Evolutionary conservation across 352 stramenopile genomes (phyloP).

Genomic region (Plasmopara viticola): DNA sequence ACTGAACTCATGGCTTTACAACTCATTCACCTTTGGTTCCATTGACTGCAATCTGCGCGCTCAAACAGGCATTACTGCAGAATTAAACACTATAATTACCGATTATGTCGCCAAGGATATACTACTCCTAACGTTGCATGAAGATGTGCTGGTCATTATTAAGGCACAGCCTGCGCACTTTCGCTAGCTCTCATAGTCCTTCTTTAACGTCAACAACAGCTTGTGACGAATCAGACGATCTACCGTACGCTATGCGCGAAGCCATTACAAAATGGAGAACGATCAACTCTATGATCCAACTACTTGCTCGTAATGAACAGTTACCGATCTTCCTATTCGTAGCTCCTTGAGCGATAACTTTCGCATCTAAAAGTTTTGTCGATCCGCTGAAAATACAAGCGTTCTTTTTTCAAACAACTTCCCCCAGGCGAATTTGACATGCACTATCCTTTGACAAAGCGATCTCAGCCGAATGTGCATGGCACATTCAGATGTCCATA

Average conservation of each 20-base stretch:
- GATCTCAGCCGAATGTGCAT: not conserved
- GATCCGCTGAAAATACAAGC: not conserved
- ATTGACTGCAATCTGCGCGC: not conserved
- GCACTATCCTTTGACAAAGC: not conserved
- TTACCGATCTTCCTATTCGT: not conserved
- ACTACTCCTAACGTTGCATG: not conserved
- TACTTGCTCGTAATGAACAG: not conserved
- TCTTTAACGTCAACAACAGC: not conserved
- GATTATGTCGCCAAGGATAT: not conserved
- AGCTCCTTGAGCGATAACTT: not conserved
- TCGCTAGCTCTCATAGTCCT: not conserved
- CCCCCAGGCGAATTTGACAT: not conserved
- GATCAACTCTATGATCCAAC: not conserved
- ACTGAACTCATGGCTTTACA: not conserved
- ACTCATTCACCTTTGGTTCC: not conserved
- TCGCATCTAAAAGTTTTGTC: not conserved
- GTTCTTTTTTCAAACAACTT: not conserved
- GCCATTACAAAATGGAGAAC: not conserved
- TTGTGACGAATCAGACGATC: not conserved
- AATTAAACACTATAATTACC: not conserved
- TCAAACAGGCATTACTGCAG: not conserved
- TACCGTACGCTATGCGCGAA: not conserved
- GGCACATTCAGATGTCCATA: no score
- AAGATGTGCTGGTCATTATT: not conserved
- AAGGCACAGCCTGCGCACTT: not conserved